phyloP scores from a whole-genome alignment of 192 early-diverging fungal species.

The Cetraspora pellucida region DNA sequence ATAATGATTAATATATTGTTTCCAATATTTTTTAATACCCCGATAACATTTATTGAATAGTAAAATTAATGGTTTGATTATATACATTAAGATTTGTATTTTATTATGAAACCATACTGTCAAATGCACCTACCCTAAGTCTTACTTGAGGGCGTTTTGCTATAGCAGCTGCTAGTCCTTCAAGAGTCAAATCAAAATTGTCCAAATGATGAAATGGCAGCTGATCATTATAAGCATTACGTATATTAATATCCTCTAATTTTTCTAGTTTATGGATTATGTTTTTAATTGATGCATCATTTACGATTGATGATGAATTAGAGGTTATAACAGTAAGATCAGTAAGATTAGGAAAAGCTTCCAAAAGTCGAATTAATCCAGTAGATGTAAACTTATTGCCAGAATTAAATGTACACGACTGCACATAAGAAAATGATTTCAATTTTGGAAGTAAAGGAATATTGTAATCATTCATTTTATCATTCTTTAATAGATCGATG shows the following conservation, averaged over 20 bases:
- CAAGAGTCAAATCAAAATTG: neutral
- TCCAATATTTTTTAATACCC: too few species aligned
- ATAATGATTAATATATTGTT: too few species aligned
- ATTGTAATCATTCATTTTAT: too few species aligned
- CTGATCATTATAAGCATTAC: neutral
- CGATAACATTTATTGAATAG: too few species aligned
- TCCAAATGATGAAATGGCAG: conserved; percentile 9
- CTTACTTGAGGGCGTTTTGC: neutral
- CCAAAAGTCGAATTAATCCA: conserved; percentile 3
- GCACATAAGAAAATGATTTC: conserved; percentile 2
- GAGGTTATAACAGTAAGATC: neutral
- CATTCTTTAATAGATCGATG: neutral
- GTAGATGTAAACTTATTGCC: neutral
- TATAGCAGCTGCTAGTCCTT: neutral
- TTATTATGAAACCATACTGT: conserved; percentile 8
- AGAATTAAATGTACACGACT: neutral
- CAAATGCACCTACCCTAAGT: conserved; percentile 1
- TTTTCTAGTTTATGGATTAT: neutral
- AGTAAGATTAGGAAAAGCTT: neutral
- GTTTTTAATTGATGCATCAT: conserved; percentile 1
- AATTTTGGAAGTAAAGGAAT: neutral
- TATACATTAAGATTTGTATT: too few species aligned
- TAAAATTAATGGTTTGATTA: too few species aligned
- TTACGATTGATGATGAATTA: neutral
- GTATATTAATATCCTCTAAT: neutral